Evolutionary conservation across 371 early-diverging fungal genomes (phyloP).

Genomic region (Apophysomyces elegans): DNA sequence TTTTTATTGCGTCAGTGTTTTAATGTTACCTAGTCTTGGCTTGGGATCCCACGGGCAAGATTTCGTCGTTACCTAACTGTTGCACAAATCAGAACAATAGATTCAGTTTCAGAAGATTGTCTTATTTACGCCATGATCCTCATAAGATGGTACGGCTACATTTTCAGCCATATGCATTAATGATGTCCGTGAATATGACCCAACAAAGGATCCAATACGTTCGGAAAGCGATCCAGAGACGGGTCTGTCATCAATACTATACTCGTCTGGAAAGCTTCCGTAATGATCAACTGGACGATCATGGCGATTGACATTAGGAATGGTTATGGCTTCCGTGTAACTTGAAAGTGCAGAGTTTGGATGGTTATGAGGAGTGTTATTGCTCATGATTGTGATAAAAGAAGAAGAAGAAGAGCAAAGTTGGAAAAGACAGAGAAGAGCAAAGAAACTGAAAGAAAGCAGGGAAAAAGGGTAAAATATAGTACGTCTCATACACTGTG

Average conservation of each 20-base stretch:
- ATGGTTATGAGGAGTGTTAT: constrained; percentile 17
- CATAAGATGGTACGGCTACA: constrained; percentile 27
- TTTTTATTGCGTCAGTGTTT: neutral
- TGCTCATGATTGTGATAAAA: constrained; percentile 9
- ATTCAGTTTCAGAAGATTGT: neutral
- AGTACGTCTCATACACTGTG: too few relatives aligned
- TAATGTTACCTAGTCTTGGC: neutral
- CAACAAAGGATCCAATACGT: constrained; percentile 48
- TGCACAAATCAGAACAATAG: neutral
- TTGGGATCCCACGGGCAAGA: neutral
- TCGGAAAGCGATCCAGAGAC: constrained; percentile 23
- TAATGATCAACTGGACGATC: neutral
- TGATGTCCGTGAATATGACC: constrained; percentile 53
- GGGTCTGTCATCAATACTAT: constrained; percentile 14
- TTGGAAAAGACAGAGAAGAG: constrained; percentile 2
- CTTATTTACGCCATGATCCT: neutral
- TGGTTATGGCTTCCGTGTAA: neutral
- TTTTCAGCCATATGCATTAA: constrained; percentile 59
- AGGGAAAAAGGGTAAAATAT: neutral
- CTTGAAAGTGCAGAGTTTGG: constrained; percentile 13
- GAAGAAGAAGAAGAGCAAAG: neutral
- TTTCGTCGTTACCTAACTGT: neutral
- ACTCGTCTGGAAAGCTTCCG: neutral
- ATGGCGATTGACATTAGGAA: neutral
- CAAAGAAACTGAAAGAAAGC: neutral